These are phyloP conservation scores for Plasmodium relictum DNA, from an alignment of 169 alveolate species.

Conservation along the genomic window DNA sequence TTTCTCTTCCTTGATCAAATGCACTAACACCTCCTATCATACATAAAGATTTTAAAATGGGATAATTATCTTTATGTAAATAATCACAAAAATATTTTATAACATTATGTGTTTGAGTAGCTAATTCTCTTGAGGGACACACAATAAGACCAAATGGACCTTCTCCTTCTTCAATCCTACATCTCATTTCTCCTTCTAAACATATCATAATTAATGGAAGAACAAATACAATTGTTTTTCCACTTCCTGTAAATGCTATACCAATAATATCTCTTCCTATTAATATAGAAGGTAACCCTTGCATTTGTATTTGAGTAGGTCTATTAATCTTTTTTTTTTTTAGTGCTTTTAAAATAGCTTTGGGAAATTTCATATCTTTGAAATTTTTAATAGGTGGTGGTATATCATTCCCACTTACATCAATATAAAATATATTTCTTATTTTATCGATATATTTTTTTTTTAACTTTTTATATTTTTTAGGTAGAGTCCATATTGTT, in stretches of 20 bases:
- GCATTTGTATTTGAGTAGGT: constrained; percentile 96
- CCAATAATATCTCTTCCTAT: constrained; percentile 94
- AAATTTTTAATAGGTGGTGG: constrained; percentile 95
- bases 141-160: constrained; percentile 95
- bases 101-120: constrained; percentile 93
- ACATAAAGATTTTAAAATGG: constrained; percentile 83
- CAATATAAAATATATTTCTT: constrained; percentile 86
- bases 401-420: constrained; percentile 90
- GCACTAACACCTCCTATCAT: constrained; percentile 90
- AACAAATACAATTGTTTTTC: constrained; percentile 94
- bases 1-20: constrained; percentile 81
- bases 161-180: constrained; percentile 86
- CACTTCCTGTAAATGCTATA: constrained; percentile 95
- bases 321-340: constrained; percentile 89
- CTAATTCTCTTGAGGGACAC: constrained; percentile 96
- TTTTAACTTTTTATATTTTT: constrained; percentile 78
- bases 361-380: constrained; percentile 94
- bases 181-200: constrained; percentile 89
- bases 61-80: constrained; percentile 82
- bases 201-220: constrained; percentile 94
- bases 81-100: constrained; percentile 84
- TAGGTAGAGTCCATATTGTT: constrained; percentile 84
- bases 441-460: constrained; percentile 78
- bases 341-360: constrained; percentile 89
- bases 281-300: constrained; percentile 92